Base-by-base conservation (phyloP, 2,329 filamentous ascomycete species). In the Hypoxylon sp. region DNA sequence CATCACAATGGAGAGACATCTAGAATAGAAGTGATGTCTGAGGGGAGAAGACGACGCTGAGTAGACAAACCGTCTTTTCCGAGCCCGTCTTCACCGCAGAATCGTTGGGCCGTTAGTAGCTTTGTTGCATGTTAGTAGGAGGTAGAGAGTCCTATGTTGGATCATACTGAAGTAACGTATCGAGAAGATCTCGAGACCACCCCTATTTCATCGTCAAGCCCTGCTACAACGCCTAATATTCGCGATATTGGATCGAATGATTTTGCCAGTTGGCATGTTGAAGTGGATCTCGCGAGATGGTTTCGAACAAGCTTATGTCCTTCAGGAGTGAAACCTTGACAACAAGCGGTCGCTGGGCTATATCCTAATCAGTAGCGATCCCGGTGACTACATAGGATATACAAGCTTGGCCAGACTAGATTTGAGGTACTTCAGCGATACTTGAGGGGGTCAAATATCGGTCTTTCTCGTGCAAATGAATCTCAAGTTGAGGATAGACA, bases 371-470 rank as follows among this genome's bases (percentile, higher is more conserved):
- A 37, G 48, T 17, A 22, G 29, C 44, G n/a, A 31, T 44, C 29
- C 58, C 37, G 44, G 31, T 44, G 37, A 46, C 35, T 69, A 63
- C 66, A 57, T 66, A 58, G 42, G 44, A 59, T 39, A 69, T 66
- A 66, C 66, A 60, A 57, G 37, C 44, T 47, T 22, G 24, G 17
- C 31, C 33, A 50, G 59, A 29, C 37, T 33, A 48, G 39, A 46
- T 24, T 24, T 19, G 33, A 59, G 51, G 57, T 64, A 70, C 67
- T 58, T 64, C 13, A 10, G 19, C 33, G 22, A 46, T 67, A 67
- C 67, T 47, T 67, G 63, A 61, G 37, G 59, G 59, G 50, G 44
- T 54, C 24, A 22, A 44, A 63, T 42, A 33, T 47, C 54, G 42
- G 54, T 42, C 35, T 63, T 42, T 58, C 54, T 47, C 17, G 54